Percentiles rank a stretch among this genome's conserved stretches.
Conservation (phyloP, 306 rosid genomes). For the Glycine latifolia region DNA sequence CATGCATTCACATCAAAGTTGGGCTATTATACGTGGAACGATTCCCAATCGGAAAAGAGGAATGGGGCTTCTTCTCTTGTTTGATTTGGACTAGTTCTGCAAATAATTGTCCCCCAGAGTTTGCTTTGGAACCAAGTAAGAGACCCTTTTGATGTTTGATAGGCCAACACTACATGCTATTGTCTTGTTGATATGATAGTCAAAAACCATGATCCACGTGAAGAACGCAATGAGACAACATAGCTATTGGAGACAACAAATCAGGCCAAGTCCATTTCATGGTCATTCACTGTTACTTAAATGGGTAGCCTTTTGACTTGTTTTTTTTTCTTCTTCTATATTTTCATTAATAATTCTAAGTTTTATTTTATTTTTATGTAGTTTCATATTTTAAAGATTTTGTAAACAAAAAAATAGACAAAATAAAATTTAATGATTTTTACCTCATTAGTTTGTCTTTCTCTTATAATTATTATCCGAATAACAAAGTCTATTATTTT, state of each 20-base stretch:
- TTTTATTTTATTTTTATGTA: too few species aligned
- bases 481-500: not conserved
- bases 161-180: conserved; percentile 37
- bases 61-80: conserved; percentile 19
- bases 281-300: not conserved
- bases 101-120: not conserved
- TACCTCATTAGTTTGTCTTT: not conserved
- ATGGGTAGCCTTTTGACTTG: not conserved
- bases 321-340: too few species aligned
- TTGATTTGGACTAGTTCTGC: conserved; percentile 32
- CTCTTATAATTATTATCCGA: not conserved
- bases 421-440: not conserved
- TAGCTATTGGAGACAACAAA: not conserved
- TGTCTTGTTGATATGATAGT: conserved; percentile 12
- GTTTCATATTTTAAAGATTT: not conserved
- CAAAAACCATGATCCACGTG: conserved; percentile 30
- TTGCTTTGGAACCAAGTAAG: not conserved
- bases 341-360: too few species aligned
- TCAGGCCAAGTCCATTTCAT: not conserved
- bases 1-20: conserved; percentile 13
- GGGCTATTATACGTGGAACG: not conserved
- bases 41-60: conserved; percentile 17
- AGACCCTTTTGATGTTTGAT: conserved; percentile 1
- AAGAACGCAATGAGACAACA: conserved; percentile 1
- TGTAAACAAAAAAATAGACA: not conserved